Base-by-base conservation (phyloP, 352 stramenopile genomes). In the Phytophthora meadii region DNA sequence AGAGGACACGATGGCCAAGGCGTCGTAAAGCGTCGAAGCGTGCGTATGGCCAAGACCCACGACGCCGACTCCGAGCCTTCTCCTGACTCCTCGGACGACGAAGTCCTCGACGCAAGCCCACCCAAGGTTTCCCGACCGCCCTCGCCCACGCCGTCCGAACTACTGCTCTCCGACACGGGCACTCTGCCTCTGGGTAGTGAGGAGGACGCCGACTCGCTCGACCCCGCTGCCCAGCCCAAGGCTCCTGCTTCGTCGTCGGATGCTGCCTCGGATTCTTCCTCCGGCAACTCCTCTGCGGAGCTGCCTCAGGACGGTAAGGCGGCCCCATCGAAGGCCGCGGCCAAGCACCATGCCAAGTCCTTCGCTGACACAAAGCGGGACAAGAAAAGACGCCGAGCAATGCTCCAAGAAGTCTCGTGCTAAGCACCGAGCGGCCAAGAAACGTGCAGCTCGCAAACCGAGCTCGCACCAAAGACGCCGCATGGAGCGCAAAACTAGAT, bases 381-480 rank as follows among this genome's bases (percentile, higher is more conserved):
- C 2, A 57, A 48, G 37, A 36, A 57, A 47, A 48, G 50, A 47
- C 50, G 36, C 34, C 17, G 50, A 57, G 50, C 49, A 47, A 8
- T 44, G 32, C 48, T 54, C 30, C 48, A 54, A 44, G 17, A 14
- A 44, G 8, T 8, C 46, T 40, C 9, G 14, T 40, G 28, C 28
- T 3, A 54, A 44, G 47, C 19, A 44, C 47, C 28, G 47, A 42
- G 28, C 47, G 0, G n/a, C 47, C 17, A 54, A 30, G n/a, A 54
- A 47, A 12, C 36, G 17, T 56, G 36, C 34, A 22, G 22, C 49
- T 25, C 49, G 34, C 5, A 47, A 46, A 14, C n/a, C 34, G 49
- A 47, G 34, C 36, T 11, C 49, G 12, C 36, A 14, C 24, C 11
- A 56, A 56, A 45, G 49, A 56, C 49, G 49, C 4, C 49, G 49